Conservation (phyloP, 345 rosid species). For the Xanthoceras sorbifolium region DNA sequence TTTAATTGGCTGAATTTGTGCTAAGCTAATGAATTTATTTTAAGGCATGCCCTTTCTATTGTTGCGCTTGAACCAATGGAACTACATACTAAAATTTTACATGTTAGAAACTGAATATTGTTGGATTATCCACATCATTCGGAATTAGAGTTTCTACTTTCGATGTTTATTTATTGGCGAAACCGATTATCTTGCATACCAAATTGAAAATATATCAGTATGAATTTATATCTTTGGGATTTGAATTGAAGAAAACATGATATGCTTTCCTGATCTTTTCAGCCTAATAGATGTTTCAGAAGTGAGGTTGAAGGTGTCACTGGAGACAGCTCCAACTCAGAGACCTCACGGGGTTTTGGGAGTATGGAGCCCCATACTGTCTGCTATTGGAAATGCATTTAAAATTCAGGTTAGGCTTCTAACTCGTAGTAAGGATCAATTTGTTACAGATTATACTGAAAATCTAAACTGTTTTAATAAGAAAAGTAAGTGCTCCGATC, state of each 20-base stretch:
- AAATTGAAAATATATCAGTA: neutral
- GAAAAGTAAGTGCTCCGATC: neutral
- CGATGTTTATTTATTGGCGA: neutral
- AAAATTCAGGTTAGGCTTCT: slow-evolving; percentile 78
- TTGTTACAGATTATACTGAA: neutral
- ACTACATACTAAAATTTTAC: neutral
- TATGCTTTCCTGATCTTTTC: slow-evolving; percentile 32
- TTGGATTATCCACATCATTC: neutral
- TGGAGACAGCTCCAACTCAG: slow-evolving; percentile 89
- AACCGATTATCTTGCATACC: slow-evolving; percentile 9
- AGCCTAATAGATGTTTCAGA: slow-evolving; percentile 97
- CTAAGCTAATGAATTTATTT: neutral
- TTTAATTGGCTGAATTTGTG: neutral
- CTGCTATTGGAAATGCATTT: slow-evolving; percentile 97
- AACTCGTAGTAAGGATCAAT: neutral
- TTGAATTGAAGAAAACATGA: slow-evolving; percentile 2
- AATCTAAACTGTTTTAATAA: neutral
- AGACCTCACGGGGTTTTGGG: slow-evolving; percentile 95
- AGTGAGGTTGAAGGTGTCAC: slow-evolving; percentile 76
- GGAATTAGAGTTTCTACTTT: neutral
- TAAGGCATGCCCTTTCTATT: neutral
- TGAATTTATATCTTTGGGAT: neutral
- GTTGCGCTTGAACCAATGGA: neutral
- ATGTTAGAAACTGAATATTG: slow-evolving; percentile 4
- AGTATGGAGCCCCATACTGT: slow-evolving; percentile 92